These are phyloP conservation scores for Mycena maculata DNA, from an alignment of 768 basidiomycete genomes.

Conservation along the genomic window DNA sequence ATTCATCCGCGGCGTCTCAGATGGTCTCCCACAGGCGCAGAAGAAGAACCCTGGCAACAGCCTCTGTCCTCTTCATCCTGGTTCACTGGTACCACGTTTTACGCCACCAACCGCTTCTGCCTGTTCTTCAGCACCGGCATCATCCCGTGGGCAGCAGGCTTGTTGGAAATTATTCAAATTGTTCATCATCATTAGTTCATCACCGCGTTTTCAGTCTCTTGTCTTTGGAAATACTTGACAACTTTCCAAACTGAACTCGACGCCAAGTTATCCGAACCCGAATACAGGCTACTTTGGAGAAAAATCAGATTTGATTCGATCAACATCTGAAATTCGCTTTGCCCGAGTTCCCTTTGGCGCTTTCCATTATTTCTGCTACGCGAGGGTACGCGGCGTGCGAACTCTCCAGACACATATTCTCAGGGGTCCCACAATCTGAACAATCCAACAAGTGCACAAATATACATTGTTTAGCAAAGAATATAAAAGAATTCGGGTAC, in stretches of 20 bases:
- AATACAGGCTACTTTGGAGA: neutral
- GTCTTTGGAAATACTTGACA: neutral
- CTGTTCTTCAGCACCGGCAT: conserved; percentile 16
- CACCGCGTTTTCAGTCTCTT: neutral
- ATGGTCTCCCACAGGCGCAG: neutral
- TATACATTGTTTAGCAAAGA: conserved; percentile 1
- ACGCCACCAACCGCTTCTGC: conserved; percentile 29
- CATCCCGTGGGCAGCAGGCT: conserved; percentile 17
- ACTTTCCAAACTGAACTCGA: neutral
- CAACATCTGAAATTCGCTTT: too few species aligned
- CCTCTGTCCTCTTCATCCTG: neutral
- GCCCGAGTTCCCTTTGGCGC: too few species aligned
- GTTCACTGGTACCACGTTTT: conserved; percentile 12
- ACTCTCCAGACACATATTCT: conserved; percentile 6
- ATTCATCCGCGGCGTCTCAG: neutral
- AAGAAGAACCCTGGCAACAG: neutral
- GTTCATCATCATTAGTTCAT: neutral
- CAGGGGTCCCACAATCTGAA: conserved; percentile 4
- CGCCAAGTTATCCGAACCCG: neutral
- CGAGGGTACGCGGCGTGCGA: too few species aligned
- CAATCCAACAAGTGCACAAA: conserved; percentile 14
- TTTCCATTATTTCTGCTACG: too few species aligned
- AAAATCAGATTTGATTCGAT: neutral
- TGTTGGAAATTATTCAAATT: neutral
- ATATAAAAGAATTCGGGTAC: neutral